Conservation (phyloP, 306 rosid genomes). For the Lithocarpus polystachyus region DNA sequence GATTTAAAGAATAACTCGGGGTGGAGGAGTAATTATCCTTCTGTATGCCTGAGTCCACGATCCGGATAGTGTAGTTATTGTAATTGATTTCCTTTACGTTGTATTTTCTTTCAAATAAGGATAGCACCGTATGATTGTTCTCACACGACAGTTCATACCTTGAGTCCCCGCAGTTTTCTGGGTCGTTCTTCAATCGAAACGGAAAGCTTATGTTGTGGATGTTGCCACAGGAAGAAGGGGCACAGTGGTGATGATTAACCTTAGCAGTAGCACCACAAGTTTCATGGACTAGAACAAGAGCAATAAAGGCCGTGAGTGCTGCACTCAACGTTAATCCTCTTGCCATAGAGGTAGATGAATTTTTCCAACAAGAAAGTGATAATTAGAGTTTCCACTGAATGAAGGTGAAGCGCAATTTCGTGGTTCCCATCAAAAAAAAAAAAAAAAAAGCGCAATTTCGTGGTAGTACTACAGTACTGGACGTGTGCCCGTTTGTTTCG, state of each 20-base stretch:
- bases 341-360: too few species aligned
- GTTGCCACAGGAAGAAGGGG: neutral
- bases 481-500: too few species aligned
- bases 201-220: conserved; percentile 18
- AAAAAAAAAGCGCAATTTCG: too few species aligned
- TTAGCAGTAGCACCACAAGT: neutral
- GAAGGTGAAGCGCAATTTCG: too few species aligned
- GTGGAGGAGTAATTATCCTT: neutral
- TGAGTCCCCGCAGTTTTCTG: neutral
- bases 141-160: too few species aligned
- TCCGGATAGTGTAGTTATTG: conserved; percentile 24
- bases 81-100: neutral
- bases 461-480: too few species aligned
- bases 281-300: neutral
- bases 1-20: conserved; percentile 18
- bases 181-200: conserved; percentile 5
- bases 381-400: too few species aligned
- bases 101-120: too few species aligned
- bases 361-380: too few species aligned
- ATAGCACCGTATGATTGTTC: too few species aligned
- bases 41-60: conserved; percentile 16
- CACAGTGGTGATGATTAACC: neutral
- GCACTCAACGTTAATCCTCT: too few species aligned
- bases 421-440: too few species aligned
- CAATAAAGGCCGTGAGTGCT: neutral